These are phyloP conservation scores for Oidiodendron maius DNA, from an alignment of 495 filamentous ascomycete species.

Conservation along the genomic window DNA sequence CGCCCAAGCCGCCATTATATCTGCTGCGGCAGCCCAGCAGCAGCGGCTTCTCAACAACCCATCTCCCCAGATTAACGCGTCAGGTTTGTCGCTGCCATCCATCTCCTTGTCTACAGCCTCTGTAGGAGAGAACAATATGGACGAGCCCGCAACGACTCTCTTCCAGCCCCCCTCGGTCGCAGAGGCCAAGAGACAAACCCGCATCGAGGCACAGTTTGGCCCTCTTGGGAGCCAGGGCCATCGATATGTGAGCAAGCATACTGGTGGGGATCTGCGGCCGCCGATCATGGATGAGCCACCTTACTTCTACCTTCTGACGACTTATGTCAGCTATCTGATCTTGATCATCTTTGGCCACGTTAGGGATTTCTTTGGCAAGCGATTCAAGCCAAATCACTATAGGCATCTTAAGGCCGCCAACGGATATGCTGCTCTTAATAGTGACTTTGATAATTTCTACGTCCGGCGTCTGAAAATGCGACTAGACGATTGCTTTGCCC, in stretches of 20 bases:
- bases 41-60: slow-evolving; percentile 49
- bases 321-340: slow-evolving; percentile 94
- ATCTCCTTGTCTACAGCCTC: slow-evolving; percentile 89
- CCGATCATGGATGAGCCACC: slow-evolving; percentile 93
- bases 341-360: slow-evolving; percentile 94
- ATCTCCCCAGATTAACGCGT: slow-evolving; percentile 59
- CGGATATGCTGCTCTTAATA: slow-evolving; percentile 95
- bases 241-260: slow-evolving; percentile 78
- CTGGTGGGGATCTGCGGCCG: slow-evolving; percentile 68
- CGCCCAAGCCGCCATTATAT: slow-evolving; percentile 52
- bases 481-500: slow-evolving; percentile 93
- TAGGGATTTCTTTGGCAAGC: slow-evolving; percentile 96
- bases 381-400: slow-evolving; percentile 77
- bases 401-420: slow-evolving; percentile 73
- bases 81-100: slow-evolving; percentile 76
- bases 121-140: slow-evolving; percentile 68
- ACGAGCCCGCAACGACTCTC: slow-evolving; percentile 71
- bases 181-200: slow-evolving; percentile 68
- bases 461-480: slow-evolving; percentile 85
- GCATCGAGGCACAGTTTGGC: slow-evolving; percentile 86
- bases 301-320: slow-evolving; percentile 93
- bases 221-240: slow-evolving; percentile 75
- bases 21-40: slow-evolving; percentile 50
- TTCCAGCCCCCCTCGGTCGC: slow-evolving; percentile 89
- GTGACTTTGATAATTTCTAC: slow-evolving; percentile 98